These are phyloP conservation scores for Orbilia javanica DNA, from an alignment of 2,329 filamentous ascomycete species.

Conservation along the genomic window DNA sequence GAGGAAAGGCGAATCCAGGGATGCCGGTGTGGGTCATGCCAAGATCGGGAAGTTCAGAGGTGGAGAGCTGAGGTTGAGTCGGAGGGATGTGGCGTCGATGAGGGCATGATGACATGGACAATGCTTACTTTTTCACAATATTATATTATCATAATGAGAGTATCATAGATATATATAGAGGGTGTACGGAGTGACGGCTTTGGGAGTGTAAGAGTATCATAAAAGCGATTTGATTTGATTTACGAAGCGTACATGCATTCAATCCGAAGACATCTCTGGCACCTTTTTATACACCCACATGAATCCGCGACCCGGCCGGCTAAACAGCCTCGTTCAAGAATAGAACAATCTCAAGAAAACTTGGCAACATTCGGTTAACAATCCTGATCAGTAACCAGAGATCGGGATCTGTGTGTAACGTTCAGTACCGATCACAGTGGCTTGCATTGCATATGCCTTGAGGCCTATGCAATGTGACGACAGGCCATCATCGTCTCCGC, in stretches of 20 bases:
- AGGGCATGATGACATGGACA: slow-evolving; percentile 68
- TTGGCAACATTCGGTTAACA: not conserved
- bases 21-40: slow-evolving; percentile 76
- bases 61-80: slow-evolving; percentile 82
- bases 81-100: slow-evolving; percentile 80
- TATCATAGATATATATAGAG: not conserved
- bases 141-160: not conserved
- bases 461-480: not conserved
- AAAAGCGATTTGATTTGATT: not conserved
- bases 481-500: too few species aligned
- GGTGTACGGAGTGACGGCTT: too few species aligned
- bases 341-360: not conserved
- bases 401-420: not conserved
- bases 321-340: not conserved
- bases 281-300: too few species aligned
- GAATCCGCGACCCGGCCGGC: not conserved
- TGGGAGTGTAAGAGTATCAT: too few species aligned
- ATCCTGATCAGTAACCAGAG: not conserved
- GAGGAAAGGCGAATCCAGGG: slow-evolving; percentile 64
- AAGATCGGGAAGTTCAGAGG: slow-evolving; percentile 83
- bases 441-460: not conserved
- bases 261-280: too few species aligned
- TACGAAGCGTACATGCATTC: not conserved
- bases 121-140: not conserved
- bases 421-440: not conserved